Conservation (phyloP, 345 rosid species). For the Euphorbia pulcherrima region DNA sequence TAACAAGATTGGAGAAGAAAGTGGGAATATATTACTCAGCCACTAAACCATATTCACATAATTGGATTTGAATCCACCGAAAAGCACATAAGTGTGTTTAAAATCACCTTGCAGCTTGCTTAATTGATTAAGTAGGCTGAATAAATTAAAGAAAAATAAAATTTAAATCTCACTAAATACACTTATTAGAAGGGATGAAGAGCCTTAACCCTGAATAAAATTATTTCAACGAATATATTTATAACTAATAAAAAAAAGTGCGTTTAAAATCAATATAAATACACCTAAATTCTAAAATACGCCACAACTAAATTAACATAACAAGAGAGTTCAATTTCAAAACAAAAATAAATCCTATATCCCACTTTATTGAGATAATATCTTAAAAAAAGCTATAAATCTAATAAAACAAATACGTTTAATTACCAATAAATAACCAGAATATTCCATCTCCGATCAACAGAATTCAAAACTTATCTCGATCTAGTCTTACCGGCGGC, state of each 20-base stretch:
- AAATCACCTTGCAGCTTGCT: no score
- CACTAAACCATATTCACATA: constrained; percentile 23
- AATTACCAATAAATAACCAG: constrained; percentile 15
- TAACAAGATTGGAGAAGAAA: neutral
- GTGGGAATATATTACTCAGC: neutral
- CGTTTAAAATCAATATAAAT: no score
- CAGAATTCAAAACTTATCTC: constrained; percentile 28
- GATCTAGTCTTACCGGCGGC: constrained; percentile 66
- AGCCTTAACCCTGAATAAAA: no score
- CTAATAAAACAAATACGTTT: constrained; percentile 6
- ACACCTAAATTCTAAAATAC: neutral
- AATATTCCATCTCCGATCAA: constrained; percentile 19
- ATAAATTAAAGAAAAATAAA: no score
- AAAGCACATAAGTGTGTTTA: no score
- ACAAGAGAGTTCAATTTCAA: neutral
- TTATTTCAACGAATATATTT: no score
- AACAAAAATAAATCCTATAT: constrained; percentile 10
- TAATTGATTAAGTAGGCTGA: no score
- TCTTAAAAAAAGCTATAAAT: neutral
- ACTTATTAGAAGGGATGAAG: no score
- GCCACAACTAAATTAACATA: constrained; percentile 4
- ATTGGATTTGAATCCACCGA: constrained; percentile 16
- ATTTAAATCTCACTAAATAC: no score
- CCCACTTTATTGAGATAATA: constrained; percentile 28
- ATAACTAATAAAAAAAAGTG: no score